A percentile compares a stretch with the other conserved stretches of the same genome.
Evolutionary conservation across 768 basidiomycete species (phyloP).

Genomic region (Naganishia antarctica): DNA sequence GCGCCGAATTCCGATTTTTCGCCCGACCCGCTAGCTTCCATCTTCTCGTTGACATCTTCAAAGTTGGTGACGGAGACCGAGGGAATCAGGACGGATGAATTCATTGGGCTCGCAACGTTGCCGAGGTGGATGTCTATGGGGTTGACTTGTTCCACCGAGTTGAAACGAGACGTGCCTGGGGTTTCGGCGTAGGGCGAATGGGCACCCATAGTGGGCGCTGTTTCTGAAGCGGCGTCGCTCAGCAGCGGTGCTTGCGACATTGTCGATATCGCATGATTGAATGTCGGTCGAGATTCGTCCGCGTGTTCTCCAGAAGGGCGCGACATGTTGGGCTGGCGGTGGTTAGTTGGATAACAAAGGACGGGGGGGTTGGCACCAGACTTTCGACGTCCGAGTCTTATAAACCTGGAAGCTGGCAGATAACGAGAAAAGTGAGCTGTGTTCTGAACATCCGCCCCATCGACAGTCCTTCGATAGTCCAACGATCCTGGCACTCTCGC

Average conservation of each 20-base stretch:
- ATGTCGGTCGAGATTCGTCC: neutral
- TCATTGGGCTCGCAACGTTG: neutral
- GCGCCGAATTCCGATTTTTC: neutral
- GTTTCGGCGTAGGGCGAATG: conserved; percentile 1
- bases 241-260: neutral
- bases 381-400: neutral
- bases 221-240: conserved; percentile 3
- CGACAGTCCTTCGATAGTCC: neutral
- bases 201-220: neutral
- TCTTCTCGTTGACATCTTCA: conserved; percentile 12
- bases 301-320: conserved; percentile 13
- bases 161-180: neutral
- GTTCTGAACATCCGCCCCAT: neutral
- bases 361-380: no score
- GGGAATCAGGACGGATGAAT: conserved; percentile 7
- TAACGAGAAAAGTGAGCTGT: neutral
- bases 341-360: neutral
- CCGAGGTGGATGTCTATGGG: conserved; percentile 11
- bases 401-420: neutral
- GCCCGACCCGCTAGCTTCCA: neutral
- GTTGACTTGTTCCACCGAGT: neutral
- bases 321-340: conserved; percentile 7
- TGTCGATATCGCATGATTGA: conserved; percentile 5
- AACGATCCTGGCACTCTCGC: neutral
- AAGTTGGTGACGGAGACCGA: conserved; percentile 17